These are phyloP conservation scores for Aspergillus alliaceus DNA, from an alignment of 2,329 filamentous ascomycete genomes.

Conservation along the genomic window DNA sequence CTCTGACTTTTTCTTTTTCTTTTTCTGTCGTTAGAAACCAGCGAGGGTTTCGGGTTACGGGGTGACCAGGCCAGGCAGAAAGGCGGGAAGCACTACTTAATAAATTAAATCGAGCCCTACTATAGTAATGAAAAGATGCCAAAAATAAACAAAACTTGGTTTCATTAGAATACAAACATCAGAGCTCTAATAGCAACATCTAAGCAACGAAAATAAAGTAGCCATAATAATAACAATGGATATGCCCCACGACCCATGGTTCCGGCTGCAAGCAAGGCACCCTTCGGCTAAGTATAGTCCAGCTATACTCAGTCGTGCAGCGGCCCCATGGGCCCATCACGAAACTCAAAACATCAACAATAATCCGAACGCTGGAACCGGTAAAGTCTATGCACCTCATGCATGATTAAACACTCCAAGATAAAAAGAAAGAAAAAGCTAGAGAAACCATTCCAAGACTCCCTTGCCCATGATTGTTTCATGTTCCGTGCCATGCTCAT, in stretches of 20 bases:
- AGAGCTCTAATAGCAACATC: not conserved
- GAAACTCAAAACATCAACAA: constrained; percentile 12
- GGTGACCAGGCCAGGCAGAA: not conserved
- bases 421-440: constrained; percentile 9
- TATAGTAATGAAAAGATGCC: not conserved
- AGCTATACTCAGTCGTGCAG: constrained; percentile 9
- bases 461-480: constrained; percentile 2
- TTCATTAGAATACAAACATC: not conserved
- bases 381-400: constrained; percentile 2
- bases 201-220: not conserved
- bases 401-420: constrained; percentile 1
- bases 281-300: constrained; percentile 9
- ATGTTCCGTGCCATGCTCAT: constrained; percentile 3
- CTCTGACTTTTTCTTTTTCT: not conserved
- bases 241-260: constrained; percentile 8
- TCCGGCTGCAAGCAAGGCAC: constrained; percentile 12
- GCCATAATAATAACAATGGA: not conserved
- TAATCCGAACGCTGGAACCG: constrained; percentile 5
- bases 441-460: constrained; percentile 12
- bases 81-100: too few species aligned
- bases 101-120: not conserved
- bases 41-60: not conserved
- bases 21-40: too few species aligned
- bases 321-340: constrained; percentile 13
- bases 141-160: too few species aligned